Base-by-base conservation (phyloP, 2,329 filamentous ascomycete species). In the Colletotrichum sp. region DNA sequence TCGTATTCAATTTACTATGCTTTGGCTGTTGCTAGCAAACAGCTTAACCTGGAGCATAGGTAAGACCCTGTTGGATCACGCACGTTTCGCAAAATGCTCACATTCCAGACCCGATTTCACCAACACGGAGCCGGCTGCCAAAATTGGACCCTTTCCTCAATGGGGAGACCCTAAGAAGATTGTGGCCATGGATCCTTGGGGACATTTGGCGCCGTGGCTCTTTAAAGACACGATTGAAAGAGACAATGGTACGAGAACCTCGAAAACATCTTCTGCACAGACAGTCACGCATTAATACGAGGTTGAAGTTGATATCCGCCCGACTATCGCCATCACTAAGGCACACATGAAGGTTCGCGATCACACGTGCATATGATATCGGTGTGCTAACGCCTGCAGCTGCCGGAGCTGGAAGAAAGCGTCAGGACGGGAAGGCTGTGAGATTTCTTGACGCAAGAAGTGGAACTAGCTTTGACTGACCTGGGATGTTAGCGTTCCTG, bases 1-100 rank as follows among this genome's bases (percentile, higher is more conserved):
- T 98, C 96, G 6, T 99, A 99, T 84, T 96, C 95, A 77, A 96
- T 98, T 78, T 99, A 99, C 87, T 96, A 98, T 83, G 96, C 96
- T 26, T 90, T 99, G 32, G 96, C 96, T 15, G 93, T 99, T 78
- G 96, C 96, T 26, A 97, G 95, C 83, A 96, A 96, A 81, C 94
- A 99, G 83, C 91, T 99, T 74, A 92, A 95, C 77, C 90, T 92
- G 55, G 93, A 98, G 79, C 96, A 98, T 85, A 94, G 86, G 90
- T 90, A 82, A 71, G 85, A 10, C 36, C 9, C 7, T 18, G 10
- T 62, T 36, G n/a, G 21, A 30, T 10, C 26, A 60, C 24, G 36
- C 10, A 32, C 24, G 24, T 30, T 24, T 8, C 49, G 28, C 34
- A 18, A 30, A 36, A 15, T 44, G 72, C 30, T 73, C 16, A 15